phyloP scores from a whole-genome alignment of 2,329 filamentous ascomycete species.

The Cordyceps militaris region DNA sequence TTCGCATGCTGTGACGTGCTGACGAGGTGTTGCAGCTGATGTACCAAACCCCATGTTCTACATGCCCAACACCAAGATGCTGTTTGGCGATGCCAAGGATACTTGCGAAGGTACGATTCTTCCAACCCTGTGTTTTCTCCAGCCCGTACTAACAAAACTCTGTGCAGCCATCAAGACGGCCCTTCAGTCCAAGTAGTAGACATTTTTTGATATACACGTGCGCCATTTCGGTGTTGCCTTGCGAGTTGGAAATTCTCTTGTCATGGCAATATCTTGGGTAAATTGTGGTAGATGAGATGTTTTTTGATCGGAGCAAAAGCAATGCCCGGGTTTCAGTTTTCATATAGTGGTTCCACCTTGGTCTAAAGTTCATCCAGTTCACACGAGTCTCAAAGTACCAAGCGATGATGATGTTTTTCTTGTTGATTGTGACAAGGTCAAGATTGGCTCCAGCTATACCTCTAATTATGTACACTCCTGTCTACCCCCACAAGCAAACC shows the following conservation, averaged over 20 bases:
- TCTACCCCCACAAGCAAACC: not conserved
- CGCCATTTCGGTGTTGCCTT: not conserved
- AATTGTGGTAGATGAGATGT: constrained; percentile 1
- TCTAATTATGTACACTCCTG: constrained; percentile 25
- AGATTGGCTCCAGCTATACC: not conserved
- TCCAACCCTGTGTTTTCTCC: no score
- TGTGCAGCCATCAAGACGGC: constrained; percentile 34
- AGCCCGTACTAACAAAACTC: constrained; percentile 19
- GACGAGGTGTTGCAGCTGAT: constrained; percentile 50
- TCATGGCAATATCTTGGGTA: constrained; percentile 4
- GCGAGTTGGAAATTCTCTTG: not conserved
- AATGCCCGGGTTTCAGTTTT: not conserved
- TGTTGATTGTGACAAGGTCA: not conserved
- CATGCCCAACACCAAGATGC: constrained; percentile 83
- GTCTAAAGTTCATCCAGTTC: not conserved
- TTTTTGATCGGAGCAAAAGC: not conserved
- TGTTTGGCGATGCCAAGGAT: constrained; percentile 83
- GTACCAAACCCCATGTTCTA: constrained; percentile 92
- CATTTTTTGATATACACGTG: not conserved
- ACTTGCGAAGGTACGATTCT: constrained; percentile 64
- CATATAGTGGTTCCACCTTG: not conserved
- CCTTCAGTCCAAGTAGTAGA: constrained; percentile 24
- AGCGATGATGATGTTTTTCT: not conserved
- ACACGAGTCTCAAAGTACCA: not conserved
- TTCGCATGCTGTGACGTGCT: constrained; percentile 11